Percentiles rank a stretch among this genome's conserved stretches.
Conservation (phyloP, 2,329 filamentous ascomycete genomes). For the Trichoderma lentiforme region DNA sequence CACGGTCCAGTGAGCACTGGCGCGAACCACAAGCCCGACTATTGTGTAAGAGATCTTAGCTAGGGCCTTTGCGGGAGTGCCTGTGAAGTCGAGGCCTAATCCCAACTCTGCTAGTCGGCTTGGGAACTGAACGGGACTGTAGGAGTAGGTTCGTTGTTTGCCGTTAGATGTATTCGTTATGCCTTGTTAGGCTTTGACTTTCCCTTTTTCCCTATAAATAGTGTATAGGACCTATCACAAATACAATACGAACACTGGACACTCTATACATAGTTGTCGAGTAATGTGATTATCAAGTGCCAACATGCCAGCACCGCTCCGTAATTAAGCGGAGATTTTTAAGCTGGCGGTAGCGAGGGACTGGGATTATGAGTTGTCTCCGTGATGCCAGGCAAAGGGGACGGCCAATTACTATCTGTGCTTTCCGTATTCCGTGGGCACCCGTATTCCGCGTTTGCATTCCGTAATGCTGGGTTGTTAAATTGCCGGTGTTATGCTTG, state of each 20-base stretch:
- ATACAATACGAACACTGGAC: background rate
- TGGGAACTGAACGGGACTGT: background rate
- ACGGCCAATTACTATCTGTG: background rate
- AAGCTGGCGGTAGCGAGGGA: constrained; percentile 8
- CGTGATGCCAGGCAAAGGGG: background rate
- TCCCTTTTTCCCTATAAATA: background rate
- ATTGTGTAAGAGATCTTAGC: background rate
- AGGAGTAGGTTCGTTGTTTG: background rate
- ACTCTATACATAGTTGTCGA: background rate
- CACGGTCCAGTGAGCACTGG: background rate
- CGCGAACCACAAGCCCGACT: background rate
- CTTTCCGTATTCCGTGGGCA: background rate
- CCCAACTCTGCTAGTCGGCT: constrained; percentile 2
- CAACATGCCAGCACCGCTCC: background rate
- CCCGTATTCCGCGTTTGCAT: background rate
- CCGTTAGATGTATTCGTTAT: background rate
- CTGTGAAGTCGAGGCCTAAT: background rate
- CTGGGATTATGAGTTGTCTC: constrained; percentile 2
- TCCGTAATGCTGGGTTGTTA: background rate
- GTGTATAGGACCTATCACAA: background rate
- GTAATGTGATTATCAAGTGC: background rate
- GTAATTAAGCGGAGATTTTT: constrained; percentile 6
- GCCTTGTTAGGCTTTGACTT: background rate
- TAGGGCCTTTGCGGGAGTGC: background rate
- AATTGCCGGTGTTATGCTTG: constrained; percentile 1